Base-by-base conservation (phyloP, 345 rosid genomes). In the Toxicodendron radicans region DNA sequence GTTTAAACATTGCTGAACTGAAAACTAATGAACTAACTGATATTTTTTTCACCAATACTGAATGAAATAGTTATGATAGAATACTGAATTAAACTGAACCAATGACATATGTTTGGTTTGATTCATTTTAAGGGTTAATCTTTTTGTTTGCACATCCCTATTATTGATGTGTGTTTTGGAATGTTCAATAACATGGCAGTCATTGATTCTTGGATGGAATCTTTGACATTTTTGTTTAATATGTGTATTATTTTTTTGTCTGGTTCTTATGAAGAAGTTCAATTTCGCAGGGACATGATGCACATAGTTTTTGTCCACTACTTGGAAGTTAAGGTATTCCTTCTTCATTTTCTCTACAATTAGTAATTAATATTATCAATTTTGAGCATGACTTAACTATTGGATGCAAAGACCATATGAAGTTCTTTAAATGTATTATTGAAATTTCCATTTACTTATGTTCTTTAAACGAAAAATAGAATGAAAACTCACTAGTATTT, bases 301-400 rank as follows among this genome's bases (percentile, higher is more conserved):
- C 97, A 94, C 83, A 90, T 94, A 76, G 98, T 94, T 76, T 89
- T 94, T 35, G 97, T 94, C 75, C 98, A 94, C 87, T 94, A 94
- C 85, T 80, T 90, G 92, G 97, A 94, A 84, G 88, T 90, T 58
- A 92, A 92, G 98, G 98, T 94, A 82, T 14, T 74, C 71, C 61
- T 68, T 23, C 59, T 66, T 71, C 60, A 51, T 64, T 70, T 74
- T 24, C 16, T 17, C 27, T 59, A 7, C 49, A 57, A 16, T 2
- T 74, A 17, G 7, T 33, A 8, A 21, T 59, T n/a, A 13, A 62
- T 38, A 17, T 61, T 48, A 18, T 58, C 14, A 33, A 7, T 58
- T 58, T 71, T 71, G n/a, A 11, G 61, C 58, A 43, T 71, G 23
- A 24, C 46, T 41, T 33, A 38, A 64, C 12, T 3, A 17, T 18